Evolutionary conservation across 108 stramenopile genomes (phyloP).

Genomic region (Poteriospumella lacustris): DNA sequence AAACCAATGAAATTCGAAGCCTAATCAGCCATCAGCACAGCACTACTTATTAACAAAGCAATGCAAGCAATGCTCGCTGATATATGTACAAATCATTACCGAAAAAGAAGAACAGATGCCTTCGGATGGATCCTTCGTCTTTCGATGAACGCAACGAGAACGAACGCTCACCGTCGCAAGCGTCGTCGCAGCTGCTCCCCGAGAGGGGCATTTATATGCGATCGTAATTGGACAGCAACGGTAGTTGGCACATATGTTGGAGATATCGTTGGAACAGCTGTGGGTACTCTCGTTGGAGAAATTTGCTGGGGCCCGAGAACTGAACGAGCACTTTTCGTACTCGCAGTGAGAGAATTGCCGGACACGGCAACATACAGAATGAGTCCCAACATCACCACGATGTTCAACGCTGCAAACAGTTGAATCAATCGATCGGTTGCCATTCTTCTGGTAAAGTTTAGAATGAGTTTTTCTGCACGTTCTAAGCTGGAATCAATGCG

Average conservation of each 20-base stretch:
- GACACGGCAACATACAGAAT: constrained; percentile 17
- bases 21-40: no score
- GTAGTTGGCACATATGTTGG: constrained; percentile 2
- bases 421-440: constrained; percentile 11
- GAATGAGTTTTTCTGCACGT: background rate
- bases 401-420: background rate
- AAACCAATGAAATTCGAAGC: no score
- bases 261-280: background rate
- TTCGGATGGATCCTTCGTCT: no score
- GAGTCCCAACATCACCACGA: background rate
- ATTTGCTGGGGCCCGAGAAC: background rate
- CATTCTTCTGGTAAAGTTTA: constrained; percentile 16
- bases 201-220: no score
- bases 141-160: no score
- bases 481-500: background rate
- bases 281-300: background rate
- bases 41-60: no score
- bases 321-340: background rate
- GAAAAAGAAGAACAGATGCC: no score
- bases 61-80: no score
- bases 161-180: no score
- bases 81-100: no score
- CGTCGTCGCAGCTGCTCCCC: no score
- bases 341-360: background rate
- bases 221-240: no score